phyloP scores from a whole-genome alignment of 2,329 filamentous ascomycete species.

The Colletotrichum sp. region DNA sequence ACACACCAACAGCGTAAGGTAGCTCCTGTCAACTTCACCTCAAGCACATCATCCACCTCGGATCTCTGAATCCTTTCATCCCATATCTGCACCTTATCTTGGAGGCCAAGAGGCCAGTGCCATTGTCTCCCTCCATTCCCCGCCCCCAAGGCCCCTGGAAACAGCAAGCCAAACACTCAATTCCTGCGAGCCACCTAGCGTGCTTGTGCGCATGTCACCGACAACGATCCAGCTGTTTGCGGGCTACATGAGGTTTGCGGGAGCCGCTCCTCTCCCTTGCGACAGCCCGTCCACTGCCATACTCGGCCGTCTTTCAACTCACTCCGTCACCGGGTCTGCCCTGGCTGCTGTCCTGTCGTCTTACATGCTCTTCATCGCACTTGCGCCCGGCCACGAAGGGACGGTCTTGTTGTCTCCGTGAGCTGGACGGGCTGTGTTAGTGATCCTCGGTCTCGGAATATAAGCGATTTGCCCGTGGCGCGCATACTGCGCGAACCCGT shows the following conservation, averaged over 20 bases:
- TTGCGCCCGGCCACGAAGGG: not conserved
- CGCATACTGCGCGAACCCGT: not conserved
- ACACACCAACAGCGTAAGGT: not conserved
- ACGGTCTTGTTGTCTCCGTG: not conserved
- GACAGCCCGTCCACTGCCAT: not conserved
- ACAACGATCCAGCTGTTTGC: not conserved
- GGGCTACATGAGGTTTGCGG: not conserved
- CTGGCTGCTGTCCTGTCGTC: not conserved
- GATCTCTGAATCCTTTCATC: not conserved
- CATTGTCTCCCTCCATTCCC: not conserved
- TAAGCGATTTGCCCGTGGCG: not conserved
- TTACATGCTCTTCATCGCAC: not conserved
- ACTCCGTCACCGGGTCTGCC: not conserved
- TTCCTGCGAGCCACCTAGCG: not conserved
- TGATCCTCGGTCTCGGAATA: not conserved
- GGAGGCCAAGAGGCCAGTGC: not conserved
- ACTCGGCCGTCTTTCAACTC: not conserved
- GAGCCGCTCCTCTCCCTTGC: not conserved
- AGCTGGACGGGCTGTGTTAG: not conserved
- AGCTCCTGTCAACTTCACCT: not conserved
- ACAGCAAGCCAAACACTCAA: not conserved
- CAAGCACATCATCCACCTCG: not conserved
- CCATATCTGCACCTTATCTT: not conserved
- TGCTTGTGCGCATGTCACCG: not conserved
- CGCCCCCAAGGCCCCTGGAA: not conserved